phyloP scores from a whole-genome alignment of 176 grass and related monocot species.

The Raddia guianensis region DNA sequence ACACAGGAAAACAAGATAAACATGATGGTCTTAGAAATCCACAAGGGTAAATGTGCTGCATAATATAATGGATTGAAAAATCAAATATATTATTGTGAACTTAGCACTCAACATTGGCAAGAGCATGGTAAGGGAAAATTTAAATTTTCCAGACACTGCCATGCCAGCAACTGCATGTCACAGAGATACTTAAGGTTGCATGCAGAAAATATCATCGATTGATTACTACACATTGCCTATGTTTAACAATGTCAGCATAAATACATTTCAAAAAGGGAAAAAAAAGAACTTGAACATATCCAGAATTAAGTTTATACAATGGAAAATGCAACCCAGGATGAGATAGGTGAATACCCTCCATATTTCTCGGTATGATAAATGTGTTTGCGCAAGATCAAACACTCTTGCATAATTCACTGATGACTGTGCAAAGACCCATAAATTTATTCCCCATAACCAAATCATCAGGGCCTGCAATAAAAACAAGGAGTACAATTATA shows the following conservation, averaged over 20 bases:
- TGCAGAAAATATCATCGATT: background rate
- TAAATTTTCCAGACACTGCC: background rate
- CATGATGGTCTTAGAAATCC: background rate
- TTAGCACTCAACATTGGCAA: background rate
- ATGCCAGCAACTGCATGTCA: background rate
- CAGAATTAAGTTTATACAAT: constrained; percentile 16
- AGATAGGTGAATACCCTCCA: constrained; percentile 72
- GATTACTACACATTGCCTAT: background rate
- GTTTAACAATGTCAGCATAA: background rate
- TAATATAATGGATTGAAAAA: background rate
- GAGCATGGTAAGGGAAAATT: background rate
- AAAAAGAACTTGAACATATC: background rate
- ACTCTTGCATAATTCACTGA: constrained; percentile 81
- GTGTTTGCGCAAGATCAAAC: constrained; percentile 91
- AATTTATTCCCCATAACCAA: constrained; percentile 98
- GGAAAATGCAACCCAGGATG: background rate
- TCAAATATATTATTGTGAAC: background rate
- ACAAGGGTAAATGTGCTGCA: background rate
- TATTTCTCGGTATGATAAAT: constrained; percentile 89
- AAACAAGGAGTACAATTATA: constrained; percentile 32
- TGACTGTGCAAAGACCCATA: constrained; percentile 93
- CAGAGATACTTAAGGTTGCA: background rate
- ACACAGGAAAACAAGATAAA: constrained; percentile 10
- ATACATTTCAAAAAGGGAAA: background rate
- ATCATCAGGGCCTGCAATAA: constrained; percentile 84